Conservation (phyloP, 2,329 filamentous ascomycete genomes). For the Ambrosiella beaveri region DNA sequence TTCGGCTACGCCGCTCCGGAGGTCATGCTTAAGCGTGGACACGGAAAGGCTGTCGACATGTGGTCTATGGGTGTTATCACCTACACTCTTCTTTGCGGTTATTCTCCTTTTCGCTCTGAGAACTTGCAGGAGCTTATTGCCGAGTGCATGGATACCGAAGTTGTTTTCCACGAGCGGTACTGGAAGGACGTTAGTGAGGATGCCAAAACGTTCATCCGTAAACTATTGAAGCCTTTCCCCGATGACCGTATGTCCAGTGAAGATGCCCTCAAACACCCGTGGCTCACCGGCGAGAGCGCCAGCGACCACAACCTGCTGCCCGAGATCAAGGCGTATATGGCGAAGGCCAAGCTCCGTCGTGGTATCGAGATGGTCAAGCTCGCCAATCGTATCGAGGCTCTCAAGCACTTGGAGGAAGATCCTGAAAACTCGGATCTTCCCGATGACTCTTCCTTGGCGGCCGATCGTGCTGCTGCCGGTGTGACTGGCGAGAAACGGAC, state of each 20-base stretch:
- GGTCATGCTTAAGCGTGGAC: slow-evolving; percentile 93
- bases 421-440: slow-evolving; percentile 55
- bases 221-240: slow-evolving; percentile 62
- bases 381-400: slow-evolving; percentile 81
- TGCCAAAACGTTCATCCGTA: slow-evolving; percentile 83
- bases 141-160: slow-evolving; percentile 67
- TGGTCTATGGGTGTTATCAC: slow-evolving; percentile 99
- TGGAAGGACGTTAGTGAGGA: slow-evolving; percentile 96
- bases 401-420: slow-evolving; percentile 85
- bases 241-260: slow-evolving; percentile 61
- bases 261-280: slow-evolving; percentile 63
- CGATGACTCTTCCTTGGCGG: slow-evolving; percentile 40
- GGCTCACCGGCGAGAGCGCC: slow-evolving; percentile 82
- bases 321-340: slow-evolving; percentile 86
- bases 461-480: slow-evolving; percentile 19
- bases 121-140: slow-evolving; percentile 85
- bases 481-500: slow-evolving; percentile 22
- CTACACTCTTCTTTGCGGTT: slow-evolving; percentile 93
- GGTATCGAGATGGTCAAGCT: slow-evolving; percentile 95
- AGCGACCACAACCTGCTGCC: slow-evolving; percentile 89
- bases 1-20: slow-evolving; percentile 96
- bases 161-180: slow-evolving; percentile 94
- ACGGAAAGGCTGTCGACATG: slow-evolving; percentile 97
- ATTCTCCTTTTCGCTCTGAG: slow-evolving; percentile 94
- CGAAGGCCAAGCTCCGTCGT: slow-evolving; percentile 75